These are phyloP conservation scores for Wolfiporia cocos DNA, from an alignment of 1,284 basidiomycete species.

Conservation along the genomic window DNA sequence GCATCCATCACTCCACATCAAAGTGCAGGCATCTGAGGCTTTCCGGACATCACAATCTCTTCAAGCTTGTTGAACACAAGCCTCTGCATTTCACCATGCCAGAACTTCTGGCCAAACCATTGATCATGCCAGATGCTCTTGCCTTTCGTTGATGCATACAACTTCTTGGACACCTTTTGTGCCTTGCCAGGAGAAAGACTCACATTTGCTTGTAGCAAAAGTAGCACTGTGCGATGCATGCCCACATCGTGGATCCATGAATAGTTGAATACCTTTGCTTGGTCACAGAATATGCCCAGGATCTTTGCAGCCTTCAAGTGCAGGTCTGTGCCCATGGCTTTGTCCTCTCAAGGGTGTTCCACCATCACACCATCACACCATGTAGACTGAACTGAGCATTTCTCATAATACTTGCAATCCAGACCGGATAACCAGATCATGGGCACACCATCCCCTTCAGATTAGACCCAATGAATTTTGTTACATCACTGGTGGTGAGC, in stretches of 20 bases:
- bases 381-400: conserved; percentile 98
- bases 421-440: conserved; percentile 90
- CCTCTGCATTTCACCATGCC: conserved; percentile 96
- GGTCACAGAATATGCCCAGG: conserved; percentile 88
- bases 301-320: conserved; percentile 97
- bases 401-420: conserved; percentile 99
- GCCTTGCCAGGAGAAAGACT: conserved; percentile 78
- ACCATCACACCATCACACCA: conserved; percentile 94
- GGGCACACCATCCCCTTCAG: conserved; percentile 97
- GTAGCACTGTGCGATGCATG: conserved; percentile 87
- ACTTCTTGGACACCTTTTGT: conserved; percentile 74
- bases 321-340: conserved; percentile 90
- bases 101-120: conserved; percentile 79
- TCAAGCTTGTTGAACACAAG: conserved; percentile 99
- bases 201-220: conserved; percentile 85
- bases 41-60: conserved; percentile 85
- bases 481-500: conserved; percentile 97
- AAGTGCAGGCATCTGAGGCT: conserved; percentile 88
- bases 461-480: conserved; percentile 94
- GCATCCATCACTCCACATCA: conserved; percentile 94
- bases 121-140: conserved; percentile 73
- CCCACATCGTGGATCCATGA: conserved; percentile 98
- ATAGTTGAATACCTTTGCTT: conserved; percentile 99
- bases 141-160: conserved; percentile 95
- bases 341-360: conserved; percentile 99